These are phyloP conservation scores for Rutstroemia sp. DNA, from an alignment of 2,329 filamentous ascomycete genomes.

Conservation along the genomic window DNA sequence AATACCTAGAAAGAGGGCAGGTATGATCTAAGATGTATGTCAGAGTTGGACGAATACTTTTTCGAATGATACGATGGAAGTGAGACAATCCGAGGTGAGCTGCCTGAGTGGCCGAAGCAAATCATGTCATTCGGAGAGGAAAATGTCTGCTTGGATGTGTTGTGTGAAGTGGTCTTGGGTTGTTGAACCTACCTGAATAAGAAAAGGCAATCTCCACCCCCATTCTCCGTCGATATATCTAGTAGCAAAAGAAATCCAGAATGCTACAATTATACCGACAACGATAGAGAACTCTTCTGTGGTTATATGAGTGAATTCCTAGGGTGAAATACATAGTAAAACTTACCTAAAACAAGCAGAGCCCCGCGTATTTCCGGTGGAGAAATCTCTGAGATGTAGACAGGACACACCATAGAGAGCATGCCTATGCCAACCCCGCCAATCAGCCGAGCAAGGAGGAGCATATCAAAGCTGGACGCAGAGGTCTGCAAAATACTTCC, in stretches of 20 bases:
- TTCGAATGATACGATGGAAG: too few relatives aligned
- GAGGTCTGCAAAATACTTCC: slow-evolving; percentile 45
- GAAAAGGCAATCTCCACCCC: slow-evolving; percentile 30
- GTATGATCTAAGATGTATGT: slow-evolving; percentile 20
- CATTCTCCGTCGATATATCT: slow-evolving; percentile 29
- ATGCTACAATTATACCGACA: slow-evolving; percentile 36
- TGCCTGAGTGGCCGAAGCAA: too few relatives aligned
- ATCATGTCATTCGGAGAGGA: too few relatives aligned
- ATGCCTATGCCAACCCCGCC: slow-evolving; percentile 41
- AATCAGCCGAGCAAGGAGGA: slow-evolving; percentile 40
- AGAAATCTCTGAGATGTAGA: slow-evolving; percentile 44
- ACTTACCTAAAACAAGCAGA: slow-evolving; percentile 12
- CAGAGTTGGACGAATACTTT: background rate
- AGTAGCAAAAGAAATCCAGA: slow-evolving; percentile 37
- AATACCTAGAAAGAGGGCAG: slow-evolving; percentile 27
- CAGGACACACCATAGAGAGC: slow-evolving; percentile 36
- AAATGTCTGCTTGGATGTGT: too few relatives aligned
- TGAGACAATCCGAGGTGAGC: too few relatives aligned
- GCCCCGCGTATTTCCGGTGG: slow-evolving; percentile 31
- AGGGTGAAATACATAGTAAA: background rate
- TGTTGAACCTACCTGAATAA: background rate
- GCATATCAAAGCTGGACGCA: slow-evolving; percentile 42
- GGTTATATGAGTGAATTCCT: background rate
- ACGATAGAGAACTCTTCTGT: slow-evolving; percentile 33
- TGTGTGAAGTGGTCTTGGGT: too few relatives aligned